Evolutionary conservation across 441 rosid species (phyloP).

Genomic region (Geranium incanum): DNA sequence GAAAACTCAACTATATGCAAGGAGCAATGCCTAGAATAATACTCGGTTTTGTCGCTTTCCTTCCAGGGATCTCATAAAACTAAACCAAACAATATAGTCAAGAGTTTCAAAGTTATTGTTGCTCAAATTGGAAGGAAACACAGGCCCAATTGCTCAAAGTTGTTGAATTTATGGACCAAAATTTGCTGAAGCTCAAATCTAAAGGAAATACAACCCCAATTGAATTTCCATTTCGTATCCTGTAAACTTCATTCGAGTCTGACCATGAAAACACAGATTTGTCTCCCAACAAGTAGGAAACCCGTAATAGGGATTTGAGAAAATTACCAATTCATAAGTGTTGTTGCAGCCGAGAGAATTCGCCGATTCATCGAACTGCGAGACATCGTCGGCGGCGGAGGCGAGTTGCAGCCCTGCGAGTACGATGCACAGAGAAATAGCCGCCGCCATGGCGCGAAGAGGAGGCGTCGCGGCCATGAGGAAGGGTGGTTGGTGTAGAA

Average conservation of each 20-base stretch:
- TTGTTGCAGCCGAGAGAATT: constrained; percentile 10
- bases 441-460: background rate
- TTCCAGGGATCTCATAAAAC: no score
- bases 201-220: background rate
- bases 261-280: background rate
- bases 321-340: constrained; percentile 7
- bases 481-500: background rate
- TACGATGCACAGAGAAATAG: background rate
- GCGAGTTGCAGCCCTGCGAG: constrained; percentile 1
- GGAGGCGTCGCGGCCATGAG: background rate
- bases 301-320: background rate
- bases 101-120: no score
- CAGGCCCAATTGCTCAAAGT: background rate
- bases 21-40: no score
- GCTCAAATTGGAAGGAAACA: background rate
- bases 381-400: constrained; percentile 8
- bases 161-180: background rate
- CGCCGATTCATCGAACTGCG: constrained; percentile 14
- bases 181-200: background rate
- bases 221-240: background rate
- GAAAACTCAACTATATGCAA: no score
- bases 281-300: background rate
- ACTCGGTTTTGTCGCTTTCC: no score
- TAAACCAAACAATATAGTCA: no score
- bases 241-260: background rate